Evolutionary conservation across 176 grass and related monocot genomes (phyloP).

Genomic region (Lolium rigidum): DNA sequence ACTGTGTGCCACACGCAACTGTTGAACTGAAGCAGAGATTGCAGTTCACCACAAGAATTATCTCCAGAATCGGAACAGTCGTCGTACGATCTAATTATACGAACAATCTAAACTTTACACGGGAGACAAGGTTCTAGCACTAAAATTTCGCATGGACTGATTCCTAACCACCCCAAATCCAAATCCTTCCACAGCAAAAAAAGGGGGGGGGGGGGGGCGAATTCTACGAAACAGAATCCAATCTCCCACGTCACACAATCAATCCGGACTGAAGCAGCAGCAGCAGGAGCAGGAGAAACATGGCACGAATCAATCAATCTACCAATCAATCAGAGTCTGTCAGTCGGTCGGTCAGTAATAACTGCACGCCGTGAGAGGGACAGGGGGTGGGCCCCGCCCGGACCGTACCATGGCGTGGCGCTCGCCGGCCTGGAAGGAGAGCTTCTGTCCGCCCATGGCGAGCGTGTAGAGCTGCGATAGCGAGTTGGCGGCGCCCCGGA

Average conservation of each 20-base stretch:
- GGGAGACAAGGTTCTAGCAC: neutral
- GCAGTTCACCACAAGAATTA: neutral
- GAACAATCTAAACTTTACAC: neutral
- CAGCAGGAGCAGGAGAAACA: neutral
- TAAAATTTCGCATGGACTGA: neutral
- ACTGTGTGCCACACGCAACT: neutral
- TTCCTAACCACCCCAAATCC: neutral
- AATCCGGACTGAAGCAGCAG: neutral
- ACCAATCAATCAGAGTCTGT: neutral
- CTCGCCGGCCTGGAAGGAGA: conserved; percentile 71
- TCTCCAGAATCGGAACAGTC: neutral
- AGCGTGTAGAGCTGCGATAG: conserved; percentile 78
- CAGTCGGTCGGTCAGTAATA: neutral
- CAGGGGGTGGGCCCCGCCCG: too few species aligned
- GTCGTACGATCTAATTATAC: neutral
- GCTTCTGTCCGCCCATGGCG: conserved; percentile 72
- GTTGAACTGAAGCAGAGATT: neutral
- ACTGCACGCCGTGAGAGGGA: neutral
- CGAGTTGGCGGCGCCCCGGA: conserved; percentile 70
- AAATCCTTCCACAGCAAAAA: neutral
- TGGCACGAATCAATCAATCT: neutral
- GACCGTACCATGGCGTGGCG: conserved; percentile 70
- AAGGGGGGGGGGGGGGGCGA: neutral
- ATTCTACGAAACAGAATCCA: conserved; percentile 2
- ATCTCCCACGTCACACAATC: neutral